These are phyloP conservation scores for Penicillium turbatum DNA, from an alignment of 495 filamentous ascomycete species.

Conservation along the genomic window DNA sequence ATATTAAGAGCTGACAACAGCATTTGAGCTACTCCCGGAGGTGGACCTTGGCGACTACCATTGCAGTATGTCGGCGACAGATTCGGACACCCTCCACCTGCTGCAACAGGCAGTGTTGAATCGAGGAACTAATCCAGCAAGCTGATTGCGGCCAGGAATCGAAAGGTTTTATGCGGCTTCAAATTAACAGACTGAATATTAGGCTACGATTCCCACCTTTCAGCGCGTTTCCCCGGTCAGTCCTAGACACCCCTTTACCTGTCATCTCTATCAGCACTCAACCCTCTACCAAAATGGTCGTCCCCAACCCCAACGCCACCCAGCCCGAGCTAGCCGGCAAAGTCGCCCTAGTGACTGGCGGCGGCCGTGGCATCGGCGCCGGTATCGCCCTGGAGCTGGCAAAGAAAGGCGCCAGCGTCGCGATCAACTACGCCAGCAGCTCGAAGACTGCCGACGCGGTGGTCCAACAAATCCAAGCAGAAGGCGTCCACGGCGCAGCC, in stretches of 20 bases:
- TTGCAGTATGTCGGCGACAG: not conserved
- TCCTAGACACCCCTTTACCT: not conserved
- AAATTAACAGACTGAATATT: not conserved
- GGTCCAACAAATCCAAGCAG: constrained; percentile 54
- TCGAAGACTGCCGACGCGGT: constrained; percentile 59
- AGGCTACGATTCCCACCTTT: not conserved
- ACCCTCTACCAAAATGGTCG: constrained; percentile 18
- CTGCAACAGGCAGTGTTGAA: not conserved
- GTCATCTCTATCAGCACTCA: not conserved
- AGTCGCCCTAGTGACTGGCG: constrained; percentile 70
- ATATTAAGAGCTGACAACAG: not conserved
- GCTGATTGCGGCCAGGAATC: not conserved
- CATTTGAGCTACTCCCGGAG: not conserved
- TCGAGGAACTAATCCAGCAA: not conserved
- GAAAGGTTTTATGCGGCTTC: not conserved
- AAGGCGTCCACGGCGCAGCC: constrained; percentile 58
- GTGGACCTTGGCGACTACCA: not conserved
- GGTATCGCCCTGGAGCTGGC: constrained; percentile 75
- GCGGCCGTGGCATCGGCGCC: constrained; percentile 67
- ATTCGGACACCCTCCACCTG: not conserved
- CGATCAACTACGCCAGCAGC: constrained; percentile 73
- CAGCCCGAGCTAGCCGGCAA: constrained; percentile 52
- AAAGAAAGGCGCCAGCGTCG: constrained; percentile 63
- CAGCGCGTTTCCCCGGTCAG: not conserved
- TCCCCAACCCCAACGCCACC: constrained; percentile 11